A percentile compares a stretch with the other conserved stretches of the same genome.
These are phyloP conservation scores for Tripterygium wilfordii DNA, from an alignment of 177 flowering plant species.

Conservation along the genomic window DNA sequence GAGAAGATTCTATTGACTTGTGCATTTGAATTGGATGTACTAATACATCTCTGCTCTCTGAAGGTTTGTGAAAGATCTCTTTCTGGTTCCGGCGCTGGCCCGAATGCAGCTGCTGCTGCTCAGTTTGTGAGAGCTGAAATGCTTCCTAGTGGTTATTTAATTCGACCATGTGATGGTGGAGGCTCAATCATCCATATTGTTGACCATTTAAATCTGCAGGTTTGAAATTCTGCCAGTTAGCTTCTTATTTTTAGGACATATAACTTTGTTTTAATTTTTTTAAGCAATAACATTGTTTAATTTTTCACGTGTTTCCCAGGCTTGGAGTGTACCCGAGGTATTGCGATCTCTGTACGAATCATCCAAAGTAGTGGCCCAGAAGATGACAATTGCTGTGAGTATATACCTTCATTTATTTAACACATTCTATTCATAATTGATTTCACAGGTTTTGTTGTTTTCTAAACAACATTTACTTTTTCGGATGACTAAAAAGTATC, in stretches of 20 bases:
- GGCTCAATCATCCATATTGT: conserved; percentile 90
- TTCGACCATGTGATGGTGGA: conserved; percentile 92
- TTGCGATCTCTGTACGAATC: conserved; percentile 86
- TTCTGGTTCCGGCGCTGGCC: conserved; percentile 83
- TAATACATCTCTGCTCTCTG: too few species aligned
- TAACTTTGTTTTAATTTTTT: neutral
- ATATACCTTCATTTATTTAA: too few species aligned
- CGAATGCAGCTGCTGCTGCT: conserved; percentile 54
- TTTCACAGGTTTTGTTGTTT: too few species aligned
- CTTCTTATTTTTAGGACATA: neutral
- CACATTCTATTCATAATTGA: too few species aligned
- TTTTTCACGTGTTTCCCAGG: conserved; percentile 22
- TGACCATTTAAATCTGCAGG: conserved; percentile 90
- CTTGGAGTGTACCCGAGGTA: conserved; percentile 84
- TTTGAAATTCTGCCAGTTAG: conserved; percentile 12
- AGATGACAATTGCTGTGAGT: conserved; percentile 82
- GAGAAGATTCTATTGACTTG: too few species aligned
- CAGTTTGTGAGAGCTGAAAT: conserved; percentile 84
- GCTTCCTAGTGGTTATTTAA: conserved; percentile 87
- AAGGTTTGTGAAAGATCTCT: conserved; percentile 95
- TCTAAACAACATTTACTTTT: too few species aligned
- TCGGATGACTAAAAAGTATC: too few species aligned
- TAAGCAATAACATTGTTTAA: too few species aligned
- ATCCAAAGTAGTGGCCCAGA: conserved; percentile 80
- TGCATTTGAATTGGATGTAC: too few species aligned